phyloP scores from a whole-genome alignment of 371 early-diverging fungal genomes.

The Syncephalastrum contaminatum region DNA sequence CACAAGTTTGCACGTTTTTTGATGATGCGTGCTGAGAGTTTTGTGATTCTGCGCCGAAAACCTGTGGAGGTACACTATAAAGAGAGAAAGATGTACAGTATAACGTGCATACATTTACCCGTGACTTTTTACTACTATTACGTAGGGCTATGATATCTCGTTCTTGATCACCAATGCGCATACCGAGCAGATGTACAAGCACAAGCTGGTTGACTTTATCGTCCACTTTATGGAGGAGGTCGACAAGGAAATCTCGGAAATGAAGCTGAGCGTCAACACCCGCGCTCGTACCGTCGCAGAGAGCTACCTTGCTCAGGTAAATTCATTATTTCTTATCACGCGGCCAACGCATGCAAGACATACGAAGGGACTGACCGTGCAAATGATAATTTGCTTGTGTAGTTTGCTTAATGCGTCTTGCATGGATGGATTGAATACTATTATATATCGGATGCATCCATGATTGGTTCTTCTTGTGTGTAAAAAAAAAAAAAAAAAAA shows the following conservation, averaged over 20 bases:
- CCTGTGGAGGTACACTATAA: slow-evolving; percentile 73
- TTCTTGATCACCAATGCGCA: slow-evolving; percentile 95
- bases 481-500: no score
- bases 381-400: no score
- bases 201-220: slow-evolving; percentile 97
- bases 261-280: slow-evolving; percentile 95
- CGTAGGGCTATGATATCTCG: slow-evolving; percentile 91
- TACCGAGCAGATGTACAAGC: slow-evolving; percentile 96
- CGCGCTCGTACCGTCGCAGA: slow-evolving; percentile 95
- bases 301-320: slow-evolving; percentile 66
- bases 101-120: no score
- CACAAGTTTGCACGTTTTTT: slow-evolving; percentile 97
- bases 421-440: no score
- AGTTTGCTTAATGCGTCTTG: no score
- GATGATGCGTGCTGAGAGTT: slow-evolving; percentile 95
- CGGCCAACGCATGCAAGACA: no score
- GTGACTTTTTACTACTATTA: not conserved
- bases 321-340: not conserved
- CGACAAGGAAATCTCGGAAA: slow-evolving; percentile 97
- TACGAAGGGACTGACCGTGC: no score
- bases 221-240: slow-evolving; percentile 98
- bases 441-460: no score
- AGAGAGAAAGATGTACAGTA: no score
- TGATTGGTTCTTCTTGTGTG: no score
- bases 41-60: slow-evolving; percentile 91